Evolutionary conservation across 495 filamentous ascomycete species (phyloP).

Genomic region (Aspergillus taichungensis): DNA sequence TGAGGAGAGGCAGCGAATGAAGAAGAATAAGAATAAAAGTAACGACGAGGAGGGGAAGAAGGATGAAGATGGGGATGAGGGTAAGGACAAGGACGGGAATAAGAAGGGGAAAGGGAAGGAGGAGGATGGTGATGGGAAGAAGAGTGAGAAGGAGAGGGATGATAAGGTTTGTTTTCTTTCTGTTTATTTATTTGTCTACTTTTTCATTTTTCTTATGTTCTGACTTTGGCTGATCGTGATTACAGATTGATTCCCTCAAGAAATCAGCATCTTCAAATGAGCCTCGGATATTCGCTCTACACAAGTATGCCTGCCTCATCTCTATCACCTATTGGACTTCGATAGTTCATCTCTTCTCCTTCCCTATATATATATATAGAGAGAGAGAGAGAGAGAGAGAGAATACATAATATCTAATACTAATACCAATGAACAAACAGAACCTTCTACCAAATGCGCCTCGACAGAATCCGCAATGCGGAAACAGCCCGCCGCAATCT

Average conservation of each 20-base stretch:
- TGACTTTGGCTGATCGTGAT: not conserved
- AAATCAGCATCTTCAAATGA: conserved; percentile 27
- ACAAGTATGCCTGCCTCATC: conserved; percentile 59
- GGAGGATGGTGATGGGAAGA: conserved; percentile 31
- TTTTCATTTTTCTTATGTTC: not conserved
- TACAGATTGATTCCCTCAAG: conserved; percentile 31
- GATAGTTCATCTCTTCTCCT: too few species aligned
- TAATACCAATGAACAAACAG: too few species aligned
- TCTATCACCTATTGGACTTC: too few species aligned
- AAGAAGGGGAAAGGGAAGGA: conserved; percentile 16
- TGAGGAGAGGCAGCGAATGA: conserved; percentile 32
- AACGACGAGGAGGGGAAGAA: conserved; percentile 40
- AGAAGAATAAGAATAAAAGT: conserved; percentile 39
- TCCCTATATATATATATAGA: not conserved
- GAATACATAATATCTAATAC: too few species aligned
- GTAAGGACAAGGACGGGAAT: conserved; percentile 25
- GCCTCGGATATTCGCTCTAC: conserved; percentile 76
- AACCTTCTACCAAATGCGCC: conserved; percentile 76
- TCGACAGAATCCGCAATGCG: conserved; percentile 67
- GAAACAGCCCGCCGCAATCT: conserved; percentile 76
- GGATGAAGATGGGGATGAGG: conserved; percentile 40
- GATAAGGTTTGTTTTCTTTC: conserved; percentile 33
- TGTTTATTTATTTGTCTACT: not conserved
- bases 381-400: too few species aligned
- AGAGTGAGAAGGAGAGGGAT: conserved; percentile 49